These are phyloP conservation scores for Polygonum aviculare DNA, from an alignment of 148 eudicot species.

Conservation along the genomic window DNA sequence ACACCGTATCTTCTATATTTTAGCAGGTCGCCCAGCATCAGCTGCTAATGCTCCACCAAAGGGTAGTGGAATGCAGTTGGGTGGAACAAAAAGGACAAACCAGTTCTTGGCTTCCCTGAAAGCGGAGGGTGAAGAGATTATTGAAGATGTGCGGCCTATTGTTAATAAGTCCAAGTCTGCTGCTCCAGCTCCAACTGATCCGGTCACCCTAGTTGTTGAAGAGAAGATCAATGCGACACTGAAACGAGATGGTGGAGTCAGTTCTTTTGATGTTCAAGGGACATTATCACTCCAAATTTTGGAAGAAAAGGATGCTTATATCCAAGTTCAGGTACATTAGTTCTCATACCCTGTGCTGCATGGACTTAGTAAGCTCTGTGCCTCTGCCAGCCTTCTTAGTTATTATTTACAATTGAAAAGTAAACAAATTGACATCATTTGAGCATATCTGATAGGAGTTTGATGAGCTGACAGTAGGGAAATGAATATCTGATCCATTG, in stretches of 20 bases:
- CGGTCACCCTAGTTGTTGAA: conserved; percentile 80
- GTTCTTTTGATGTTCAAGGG: conserved; percentile 93
- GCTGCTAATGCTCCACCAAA: conserved; percentile 88
- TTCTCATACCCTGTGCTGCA: neutral
- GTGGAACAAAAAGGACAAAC: conserved; percentile 70
- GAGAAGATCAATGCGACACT: conserved; percentile 88
- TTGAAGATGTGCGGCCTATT: conserved; percentile 81
- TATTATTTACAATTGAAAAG: neutral
- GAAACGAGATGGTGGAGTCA: conserved; percentile 81
- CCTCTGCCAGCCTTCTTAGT: neutral
- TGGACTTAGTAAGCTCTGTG: neutral
- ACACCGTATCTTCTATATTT: conserved; percentile 8
- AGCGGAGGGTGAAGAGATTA: conserved; percentile 96
- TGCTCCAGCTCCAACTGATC: conserved; percentile 84
- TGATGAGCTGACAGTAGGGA: neutral
- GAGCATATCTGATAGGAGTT: neutral
- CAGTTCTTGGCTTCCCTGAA: conserved; percentile 92
- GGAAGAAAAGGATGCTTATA: conserved; percentile 75
- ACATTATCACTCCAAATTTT: conserved; percentile 83
- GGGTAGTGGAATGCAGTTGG: conserved; percentile 93
- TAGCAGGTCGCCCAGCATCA: conserved; percentile 60
- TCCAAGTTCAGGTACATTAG: conserved; percentile 86
- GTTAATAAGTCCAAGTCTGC: conserved; percentile 56
- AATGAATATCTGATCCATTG: neutral
- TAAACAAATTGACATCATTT: neutral